Conservation (phyloP, 345 rosid genomes). For the Acer yangbiense region DNA sequence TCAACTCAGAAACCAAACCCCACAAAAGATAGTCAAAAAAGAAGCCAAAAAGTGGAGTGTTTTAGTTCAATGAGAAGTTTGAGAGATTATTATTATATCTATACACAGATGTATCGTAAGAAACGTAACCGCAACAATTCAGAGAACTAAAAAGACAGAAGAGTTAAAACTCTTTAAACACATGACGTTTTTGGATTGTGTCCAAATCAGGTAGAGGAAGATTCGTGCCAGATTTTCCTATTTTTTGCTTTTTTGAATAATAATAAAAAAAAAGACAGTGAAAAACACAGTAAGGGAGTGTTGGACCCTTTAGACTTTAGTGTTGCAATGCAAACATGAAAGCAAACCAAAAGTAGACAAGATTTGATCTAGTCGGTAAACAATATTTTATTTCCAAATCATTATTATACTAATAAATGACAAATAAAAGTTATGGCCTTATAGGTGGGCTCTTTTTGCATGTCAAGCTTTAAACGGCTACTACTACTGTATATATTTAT, state of each 20-base stretch:
- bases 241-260: not conserved
- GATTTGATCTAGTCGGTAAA: not conserved
- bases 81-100: not conserved
- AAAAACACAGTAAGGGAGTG: not conserved
- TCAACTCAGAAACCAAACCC: not conserved
- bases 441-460: not conserved
- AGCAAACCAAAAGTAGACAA: not conserved
- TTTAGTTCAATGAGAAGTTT: conserved; percentile 5
- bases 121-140: not conserved
- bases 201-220: conserved; percentile 11
- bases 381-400: not conserved
- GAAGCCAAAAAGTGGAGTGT: not conserved
- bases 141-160: not conserved
- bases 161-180: not conserved
- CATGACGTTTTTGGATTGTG: not conserved
- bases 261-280: not conserved
- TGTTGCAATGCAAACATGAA: not conserved
- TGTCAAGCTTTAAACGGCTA: not conserved
- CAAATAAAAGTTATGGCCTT: not conserved
- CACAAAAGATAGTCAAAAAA: not conserved
- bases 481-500: not conserved
- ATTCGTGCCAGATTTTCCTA: not conserved
- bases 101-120: not conserved
- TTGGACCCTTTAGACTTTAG: not conserved
- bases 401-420: not conserved